Evolutionary conservation across 2,329 filamentous ascomycete genomes (phyloP).

Genomic region (Colletotrichum orbiculare): DNA sequence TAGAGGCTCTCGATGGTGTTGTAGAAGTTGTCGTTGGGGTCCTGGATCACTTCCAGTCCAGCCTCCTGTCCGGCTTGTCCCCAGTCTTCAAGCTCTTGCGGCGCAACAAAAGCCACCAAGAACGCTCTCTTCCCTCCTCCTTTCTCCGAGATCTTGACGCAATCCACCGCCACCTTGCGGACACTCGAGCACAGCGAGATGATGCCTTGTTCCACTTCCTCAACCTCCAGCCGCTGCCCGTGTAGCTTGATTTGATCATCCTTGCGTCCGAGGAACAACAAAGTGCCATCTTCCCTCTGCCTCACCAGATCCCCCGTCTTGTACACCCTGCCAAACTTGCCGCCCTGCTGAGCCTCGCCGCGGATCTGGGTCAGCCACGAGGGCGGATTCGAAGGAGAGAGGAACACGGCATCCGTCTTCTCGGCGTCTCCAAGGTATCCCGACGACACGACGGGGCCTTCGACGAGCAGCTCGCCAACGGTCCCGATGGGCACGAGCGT

Average conservation of each 20-base stretch:
- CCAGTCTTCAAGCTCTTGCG: background rate
- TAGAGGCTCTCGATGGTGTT: background rate
- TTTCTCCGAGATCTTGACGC: background rate
- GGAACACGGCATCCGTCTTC: background rate
- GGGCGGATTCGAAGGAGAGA: background rate
- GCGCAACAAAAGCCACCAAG: background rate
- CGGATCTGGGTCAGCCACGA: background rate
- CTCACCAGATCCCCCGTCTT: constrained; percentile 23
- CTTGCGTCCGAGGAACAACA: constrained; percentile 30
- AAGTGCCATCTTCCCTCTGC: constrained; percentile 4
- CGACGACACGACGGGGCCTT: background rate
- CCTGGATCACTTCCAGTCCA: background rate
- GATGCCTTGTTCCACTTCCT: constrained; percentile 15
- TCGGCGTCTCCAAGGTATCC: constrained; percentile 6
- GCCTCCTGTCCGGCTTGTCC: background rate
- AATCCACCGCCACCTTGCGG: background rate
- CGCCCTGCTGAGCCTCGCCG: no score
- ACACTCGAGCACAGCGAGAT: background rate
- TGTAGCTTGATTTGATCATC: constrained; percentile 38
- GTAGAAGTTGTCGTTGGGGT: background rate
- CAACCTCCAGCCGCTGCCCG: constrained; percentile 16
- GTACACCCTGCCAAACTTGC: constrained; percentile 7
- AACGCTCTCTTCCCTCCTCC: background rate
- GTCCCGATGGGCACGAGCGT: constrained; percentile 4
- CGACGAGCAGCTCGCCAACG: constrained; percentile 19